Evolutionary conservation across 371 early-diverging fungal genomes (phyloP).

Genomic region (Batkoa obscura): DNA sequence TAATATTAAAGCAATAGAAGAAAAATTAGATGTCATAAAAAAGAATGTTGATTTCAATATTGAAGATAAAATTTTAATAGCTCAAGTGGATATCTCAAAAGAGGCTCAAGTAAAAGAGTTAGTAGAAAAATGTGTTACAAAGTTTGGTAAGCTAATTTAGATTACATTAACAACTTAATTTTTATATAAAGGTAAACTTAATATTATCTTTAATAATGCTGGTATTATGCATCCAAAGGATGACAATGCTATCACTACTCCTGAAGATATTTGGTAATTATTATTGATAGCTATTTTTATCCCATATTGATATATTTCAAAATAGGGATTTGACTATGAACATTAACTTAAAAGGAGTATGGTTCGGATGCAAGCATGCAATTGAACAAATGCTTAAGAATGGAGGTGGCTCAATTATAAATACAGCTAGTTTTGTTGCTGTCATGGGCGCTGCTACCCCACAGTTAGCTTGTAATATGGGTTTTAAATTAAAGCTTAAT

Average conservation of each 20-base stretch:
- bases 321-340: constrained; percentile 48
- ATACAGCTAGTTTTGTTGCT: constrained; percentile 71
- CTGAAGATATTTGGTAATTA: constrained; percentile 54
- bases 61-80: constrained; percentile 12
- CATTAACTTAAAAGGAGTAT: constrained; percentile 83
- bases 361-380: constrained; percentile 71
- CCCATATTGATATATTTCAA: no score
- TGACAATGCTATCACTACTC: constrained; percentile 58
- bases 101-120: constrained; percentile 48
- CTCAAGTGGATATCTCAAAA: constrained; percentile 46
- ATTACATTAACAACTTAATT: background rate
- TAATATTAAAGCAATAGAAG: constrained; percentile 31
- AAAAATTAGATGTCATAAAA: constrained; percentile 24
- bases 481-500: constrained; percentile 1
- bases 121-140: constrained; percentile 41
- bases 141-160: constrained; percentile 43
- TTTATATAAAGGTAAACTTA: constrained; percentile 5
- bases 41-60: constrained; percentile 15
- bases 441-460: constrained; percentile 73
- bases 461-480: constrained; percentile 52
- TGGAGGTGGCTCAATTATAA: constrained; percentile 55
- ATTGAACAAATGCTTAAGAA: constrained; percentile 57
- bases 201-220: constrained; percentile 76
- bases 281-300: background rate
- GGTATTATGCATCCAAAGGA: constrained; percentile 80